Evolutionary conservation across 352 stramenopile species (phyloP), one percentile per base, ranked within the genome.

Genomic region (Globisporangium echinulatum): DNA sequence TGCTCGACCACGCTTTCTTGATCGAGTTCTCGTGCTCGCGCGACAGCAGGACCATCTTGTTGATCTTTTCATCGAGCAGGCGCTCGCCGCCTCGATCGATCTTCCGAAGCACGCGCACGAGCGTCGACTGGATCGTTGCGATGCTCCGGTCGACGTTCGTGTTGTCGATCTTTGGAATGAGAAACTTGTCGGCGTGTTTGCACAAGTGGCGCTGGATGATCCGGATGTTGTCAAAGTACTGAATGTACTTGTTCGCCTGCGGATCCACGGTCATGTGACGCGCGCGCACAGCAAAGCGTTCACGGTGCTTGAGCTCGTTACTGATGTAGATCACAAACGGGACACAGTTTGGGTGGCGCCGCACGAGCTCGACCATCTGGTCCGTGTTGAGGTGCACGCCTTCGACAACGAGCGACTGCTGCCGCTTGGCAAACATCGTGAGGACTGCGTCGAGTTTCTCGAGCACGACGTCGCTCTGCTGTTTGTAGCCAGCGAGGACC

Each of bases 161-260:
- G 62, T 95, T 95, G 69, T 95, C 82, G 48, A 95, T 90, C 63
- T 93, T 95, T 7, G 85, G 85, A 60, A 95, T 95, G n/a, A 95
- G 63, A 52, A 66, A 87, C 49, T 85, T 81, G 63, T 95, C 83
- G 15, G 83, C 85, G 57, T 92, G 72, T 65, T 95, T 95, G 65
- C 82, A 90, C 25, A 92, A 65, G 62, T 93, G 80, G 42, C 79
- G 78, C 72, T 95, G 85, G 62, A 95, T 95, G 63, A 91, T 87
- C 65, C 84, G 83, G 61, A 95, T 95, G 61, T 95, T 95, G 67
- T 93, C 85, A 63, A 95, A 95, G 68, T 92, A 87, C 60, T 93
- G 90, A 62, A 95, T 95, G 68, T 95, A 95, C 69, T 95, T 95
- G 72, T 95, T 95, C 56, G 88, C 81, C 63, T 93, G 82, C 11